Evolutionary conservation across 192 early-diverging fungal species (phyloP), one percentile per base, ranked within the genome.

Genomic region (Funneliformis geosporum): DNA sequence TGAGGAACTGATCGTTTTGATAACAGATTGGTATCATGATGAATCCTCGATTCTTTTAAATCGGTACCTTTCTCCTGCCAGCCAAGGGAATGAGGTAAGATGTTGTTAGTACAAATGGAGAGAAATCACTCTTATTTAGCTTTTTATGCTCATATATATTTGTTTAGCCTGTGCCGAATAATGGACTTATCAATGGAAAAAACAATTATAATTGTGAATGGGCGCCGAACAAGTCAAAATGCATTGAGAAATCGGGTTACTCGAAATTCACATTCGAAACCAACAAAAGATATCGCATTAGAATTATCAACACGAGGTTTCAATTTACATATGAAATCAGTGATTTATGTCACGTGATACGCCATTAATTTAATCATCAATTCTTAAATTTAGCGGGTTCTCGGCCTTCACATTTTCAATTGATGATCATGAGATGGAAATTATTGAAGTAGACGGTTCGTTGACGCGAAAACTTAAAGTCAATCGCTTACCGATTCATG

Each of bases 361-460:
- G 9, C n/a, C 2, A 23, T 21, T n/a, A 1, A 1, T 40, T 76
- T 9, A 28, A 66, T 14, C 5, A 33, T 33, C 33, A 33, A 33
- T 33, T 33, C 33, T 33, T 33, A 33, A 33, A 33, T 43, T n/a
- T 59, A 85, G 88, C 69, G 89, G 88, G 18, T 88, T 93, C 43
- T 84, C 90, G 10, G 81, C 84, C 28, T 95, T 90, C 85, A 76
- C 86, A 62, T 86, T 95, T 79, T 90, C 88, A 55, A 89, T 95
- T 72, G 92, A 92, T 80, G 86, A 89, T 16, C 93, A 94, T 83
- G 76, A 83, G 10, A 80, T 94, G 79, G 84, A 87, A 38, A 83
- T 94, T 21, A 91, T 94, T 79, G 93, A 94, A 84, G 89, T 88
- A 5, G 93, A 94, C 43, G 93, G 93, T 25, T 84, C 11, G 2